Percentiles rank a stretch among this genome's conserved stretches.
These are phyloP conservation scores for Pyrus hybrid DNA, from an alignment of 331 rosid species.

Conservation along the genomic window DNA sequence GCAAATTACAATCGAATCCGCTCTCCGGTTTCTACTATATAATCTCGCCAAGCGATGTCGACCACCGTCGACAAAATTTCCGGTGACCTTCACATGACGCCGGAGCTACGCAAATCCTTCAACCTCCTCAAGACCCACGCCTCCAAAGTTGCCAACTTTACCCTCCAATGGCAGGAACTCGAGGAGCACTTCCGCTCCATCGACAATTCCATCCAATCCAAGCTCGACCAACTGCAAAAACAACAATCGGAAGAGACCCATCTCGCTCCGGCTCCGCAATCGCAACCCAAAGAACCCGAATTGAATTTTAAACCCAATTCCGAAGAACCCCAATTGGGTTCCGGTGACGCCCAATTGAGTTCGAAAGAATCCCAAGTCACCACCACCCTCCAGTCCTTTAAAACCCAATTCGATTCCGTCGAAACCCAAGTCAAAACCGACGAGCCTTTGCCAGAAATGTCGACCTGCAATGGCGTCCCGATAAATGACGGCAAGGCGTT, in stretches of 20 bases:
- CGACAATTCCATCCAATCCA: constrained; percentile 17
- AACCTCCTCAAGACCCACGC: constrained; percentile 34
- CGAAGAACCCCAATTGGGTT: neutral
- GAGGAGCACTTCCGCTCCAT: constrained; percentile 26
- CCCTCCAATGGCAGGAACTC: constrained; percentile 42
- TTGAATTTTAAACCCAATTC: neutral
- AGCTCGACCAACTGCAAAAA: neutral
- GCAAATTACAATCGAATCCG: neutral
- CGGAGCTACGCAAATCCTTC: constrained; percentile 23
- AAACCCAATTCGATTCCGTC: neutral
- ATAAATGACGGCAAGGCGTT: constrained; percentile 15
- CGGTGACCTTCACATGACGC: neutral
- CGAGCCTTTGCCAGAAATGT: neutral
- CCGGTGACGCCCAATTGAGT: neutral
- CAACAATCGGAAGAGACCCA: neutral
- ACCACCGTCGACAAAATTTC: constrained; percentile 3
- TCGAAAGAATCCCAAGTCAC: neutral
- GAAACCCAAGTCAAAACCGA: neutral
- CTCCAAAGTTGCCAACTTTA: constrained; percentile 31
- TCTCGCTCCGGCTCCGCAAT: neutral
- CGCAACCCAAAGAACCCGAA: neutral
- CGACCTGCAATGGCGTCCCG: constrained; percentile 6
- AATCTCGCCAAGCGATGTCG: neutral
- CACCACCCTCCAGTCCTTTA: neutral
- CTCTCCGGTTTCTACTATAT: neutral